Evolutionary conservation across 2,329 filamentous ascomycete genomes (phyloP).

Genomic region (Macroventuria anomochaeta): DNA sequence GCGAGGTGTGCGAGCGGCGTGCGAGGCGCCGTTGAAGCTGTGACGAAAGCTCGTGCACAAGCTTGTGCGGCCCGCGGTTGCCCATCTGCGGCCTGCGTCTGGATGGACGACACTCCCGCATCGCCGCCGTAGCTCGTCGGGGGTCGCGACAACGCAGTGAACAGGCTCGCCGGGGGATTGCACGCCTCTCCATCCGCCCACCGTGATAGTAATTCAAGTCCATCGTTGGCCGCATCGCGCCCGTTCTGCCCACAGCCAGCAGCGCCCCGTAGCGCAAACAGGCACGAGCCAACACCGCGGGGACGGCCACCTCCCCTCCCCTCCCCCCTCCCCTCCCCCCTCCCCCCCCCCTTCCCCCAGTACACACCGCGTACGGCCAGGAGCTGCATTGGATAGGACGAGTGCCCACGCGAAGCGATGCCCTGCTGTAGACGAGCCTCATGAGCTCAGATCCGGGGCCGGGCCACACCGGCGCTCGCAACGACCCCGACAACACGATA

Average conservation of each 20-base stretch:
- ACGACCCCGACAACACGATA: slow-evolving; percentile 51
- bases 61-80: slow-evolving; percentile 25
- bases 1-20: neutral
- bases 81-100: slow-evolving; percentile 15
- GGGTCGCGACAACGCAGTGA: slow-evolving; percentile 1
- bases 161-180: neutral
- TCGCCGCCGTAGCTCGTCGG: slow-evolving; percentile 15
- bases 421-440: slow-evolving; percentile 58
- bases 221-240: neutral
- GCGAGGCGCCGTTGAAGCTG: neutral
- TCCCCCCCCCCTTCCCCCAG: no score
- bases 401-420: slow-evolving; percentile 57
- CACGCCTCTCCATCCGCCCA: neutral
- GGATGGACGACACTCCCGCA: slow-evolving; percentile 11
- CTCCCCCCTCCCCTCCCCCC: no score
- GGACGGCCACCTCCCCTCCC: no score
- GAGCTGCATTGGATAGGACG: no score
- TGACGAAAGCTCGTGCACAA: slow-evolving; percentile 9
- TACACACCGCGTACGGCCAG: no score
- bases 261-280: neutral
- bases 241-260: slow-evolving; percentile 1
- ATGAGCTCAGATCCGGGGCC: slow-evolving; percentile 74
- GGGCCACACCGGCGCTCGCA: slow-evolving; percentile 66
- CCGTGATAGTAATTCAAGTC: neutral
- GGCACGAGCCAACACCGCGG: neutral